phyloP scores from a whole-genome alignment of 179 eudicot genomes.

The Actinidia arguta region DNA sequence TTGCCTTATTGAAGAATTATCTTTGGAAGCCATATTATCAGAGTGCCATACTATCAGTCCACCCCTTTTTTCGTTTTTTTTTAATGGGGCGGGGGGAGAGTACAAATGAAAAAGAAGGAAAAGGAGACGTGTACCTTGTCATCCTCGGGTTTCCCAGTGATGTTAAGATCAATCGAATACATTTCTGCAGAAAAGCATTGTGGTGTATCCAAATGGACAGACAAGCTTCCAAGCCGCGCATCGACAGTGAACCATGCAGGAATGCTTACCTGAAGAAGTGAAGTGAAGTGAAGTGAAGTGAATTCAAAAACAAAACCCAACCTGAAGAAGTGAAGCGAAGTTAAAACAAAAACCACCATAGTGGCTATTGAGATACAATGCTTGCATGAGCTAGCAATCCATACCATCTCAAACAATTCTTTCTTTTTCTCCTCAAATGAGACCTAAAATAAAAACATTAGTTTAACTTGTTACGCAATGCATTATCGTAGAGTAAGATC shows the following conservation, averaged over 20 bases:
- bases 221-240: conserved; percentile 93
- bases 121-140: conserved; percentile 67
- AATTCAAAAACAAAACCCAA: conserved; percentile 13
- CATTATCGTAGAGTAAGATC: conserved; percentile 11
- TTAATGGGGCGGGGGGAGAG: too few species aligned
- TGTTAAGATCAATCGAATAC: conserved; percentile 93
- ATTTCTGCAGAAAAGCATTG: conserved; percentile 99
- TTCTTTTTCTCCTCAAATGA: conserved; percentile 91
- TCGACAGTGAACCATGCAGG: conserved; percentile 97
- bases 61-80: neutral
- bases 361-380: neutral
- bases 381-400: conserved; percentile 10
- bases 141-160: conserved; percentile 88
- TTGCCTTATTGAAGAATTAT: conserved; percentile 5
- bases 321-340: conserved; percentile 54
- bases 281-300: conserved; percentile 18
- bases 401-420: conserved; percentile 96
- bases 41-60: neutral
- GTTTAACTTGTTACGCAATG: conserved; percentile 24
- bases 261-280: conserved; percentile 77
- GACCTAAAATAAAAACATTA: conserved; percentile 60
- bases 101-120: neutral
- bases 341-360: conserved; percentile 3
- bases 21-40: neutral
- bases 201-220: conserved; percentile 95